Evolutionary conservation across 2,329 filamentous ascomycete species (phyloP).

Genomic region (Plectosphaerella plurivora): DNA sequence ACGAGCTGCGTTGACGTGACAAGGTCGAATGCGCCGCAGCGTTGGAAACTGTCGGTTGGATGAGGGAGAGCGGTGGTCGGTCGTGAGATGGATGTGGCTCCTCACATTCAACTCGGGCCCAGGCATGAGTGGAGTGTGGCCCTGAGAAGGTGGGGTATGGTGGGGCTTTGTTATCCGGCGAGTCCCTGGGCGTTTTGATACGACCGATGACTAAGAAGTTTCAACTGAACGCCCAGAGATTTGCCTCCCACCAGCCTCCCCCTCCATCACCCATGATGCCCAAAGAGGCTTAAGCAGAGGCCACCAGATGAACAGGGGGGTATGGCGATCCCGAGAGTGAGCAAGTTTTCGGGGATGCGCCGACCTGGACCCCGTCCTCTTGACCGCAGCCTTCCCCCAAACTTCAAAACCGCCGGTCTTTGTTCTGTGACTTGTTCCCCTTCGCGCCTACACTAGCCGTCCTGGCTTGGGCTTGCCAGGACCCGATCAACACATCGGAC

Average conservation of each 20-base stretch:
- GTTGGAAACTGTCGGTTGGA: not conserved
- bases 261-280: not conserved
- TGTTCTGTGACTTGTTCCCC: not conserved
- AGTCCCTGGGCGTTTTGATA: not conserved
- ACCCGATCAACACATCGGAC: too few relatives aligned
- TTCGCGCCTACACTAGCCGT: too few relatives aligned
- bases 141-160: not conserved
- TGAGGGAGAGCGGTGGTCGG: not conserved
- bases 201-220: not conserved
- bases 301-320: not conserved
- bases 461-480: not conserved
- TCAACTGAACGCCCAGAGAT: not conserved
- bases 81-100: not conserved
- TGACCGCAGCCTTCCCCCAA: not conserved
- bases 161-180: not conserved
- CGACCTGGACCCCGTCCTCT: conserved; percentile 1
- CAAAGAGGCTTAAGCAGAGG: not conserved
- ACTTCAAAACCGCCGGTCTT: not conserved
- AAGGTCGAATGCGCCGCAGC: too few relatives aligned
- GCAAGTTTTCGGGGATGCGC: conserved; percentile 5
- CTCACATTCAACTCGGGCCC: not conserved
- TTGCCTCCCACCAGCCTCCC: not conserved
- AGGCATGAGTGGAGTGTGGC: not conserved
- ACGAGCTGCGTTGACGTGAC: too few relatives aligned
- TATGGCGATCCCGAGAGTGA: not conserved